Evolutionary conservation across 495 filamentous ascomycete species (phyloP), one percentile per base, ranked within the genome.

Genomic region (Penicillium silybi): DNA sequence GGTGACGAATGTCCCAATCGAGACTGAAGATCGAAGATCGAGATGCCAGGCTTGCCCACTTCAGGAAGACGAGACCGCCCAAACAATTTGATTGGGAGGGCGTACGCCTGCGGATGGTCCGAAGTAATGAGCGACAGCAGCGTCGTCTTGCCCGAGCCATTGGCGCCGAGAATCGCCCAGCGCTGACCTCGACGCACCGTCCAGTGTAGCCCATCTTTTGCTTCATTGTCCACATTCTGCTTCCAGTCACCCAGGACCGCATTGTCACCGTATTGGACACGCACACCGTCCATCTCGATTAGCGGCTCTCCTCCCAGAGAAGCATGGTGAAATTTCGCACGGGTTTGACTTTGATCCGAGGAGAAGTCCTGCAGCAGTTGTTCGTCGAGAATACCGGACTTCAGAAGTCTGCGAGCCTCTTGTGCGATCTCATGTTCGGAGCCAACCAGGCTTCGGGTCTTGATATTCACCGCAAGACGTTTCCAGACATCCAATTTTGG

Each of bases 21-120:
- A 2, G 84, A 77, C 63, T 97, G 92, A 34, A 98, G 83, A 44
- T 96, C 92, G 69, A 95, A 96, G 48, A 96, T 83, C 4, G 90
- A 93, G 23, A 96, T 82, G 0, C 89, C 91, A 0, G 80, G 82
- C 44, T 81, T 60, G 13, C 87, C 90, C 0, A 76, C 77, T 44
- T 85, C 79, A 1, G 92, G 90, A 2, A 96, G 78, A 8, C 93
- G 81, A 40, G 85, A 85, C 19, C 85, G 84, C 2, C 90, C 89
- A 56, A 98, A 96, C 34, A 96, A 73, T 53, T 81, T 82, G 44
- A 98, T 85, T 15, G 92, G 92, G 20, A 88, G 80, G 3, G 89
- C 89, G 66, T 97, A 98, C 1, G 92, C 81, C 65, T 96, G 91
- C 0, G 93, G 93, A 54, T 98, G 93, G 63, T 98, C 93, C 3